Evolutionary conservation across 2,329 filamentous ascomycete species (phyloP).

Genomic region (Pseudogymnoascus sp.): DNA sequence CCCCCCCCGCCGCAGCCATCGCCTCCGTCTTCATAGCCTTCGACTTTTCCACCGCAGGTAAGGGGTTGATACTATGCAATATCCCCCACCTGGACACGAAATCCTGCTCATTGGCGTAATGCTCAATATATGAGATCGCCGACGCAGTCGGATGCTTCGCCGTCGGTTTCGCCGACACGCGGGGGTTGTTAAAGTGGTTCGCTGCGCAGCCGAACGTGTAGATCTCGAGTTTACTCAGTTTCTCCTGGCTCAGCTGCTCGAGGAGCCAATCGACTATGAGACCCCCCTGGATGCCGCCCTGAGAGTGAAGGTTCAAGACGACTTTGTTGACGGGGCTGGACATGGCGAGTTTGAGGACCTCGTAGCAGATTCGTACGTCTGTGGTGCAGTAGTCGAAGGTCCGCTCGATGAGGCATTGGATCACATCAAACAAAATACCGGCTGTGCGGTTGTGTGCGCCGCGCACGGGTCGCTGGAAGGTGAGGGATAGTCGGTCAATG

Average conservation of each 20-base stretch:
- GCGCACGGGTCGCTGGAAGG: conserved; percentile 61
- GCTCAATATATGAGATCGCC: conserved; percentile 65
- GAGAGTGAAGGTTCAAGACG: conserved; percentile 66
- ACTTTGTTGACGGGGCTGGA: conserved; percentile 54
- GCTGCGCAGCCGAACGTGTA: conserved; percentile 72
- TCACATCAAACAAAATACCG: conserved; percentile 66
- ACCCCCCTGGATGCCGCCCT: conserved; percentile 67
- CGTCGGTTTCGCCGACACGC: conserved; percentile 34
- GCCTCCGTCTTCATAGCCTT: background rate
- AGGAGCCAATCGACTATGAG: conserved; percentile 70
- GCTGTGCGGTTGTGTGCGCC: conserved; percentile 68
- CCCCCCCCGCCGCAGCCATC: conserved; percentile 28
- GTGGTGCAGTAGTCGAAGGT: conserved; percentile 63
- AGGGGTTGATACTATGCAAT: conserved; percentile 49
- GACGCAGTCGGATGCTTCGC: conserved; percentile 35
- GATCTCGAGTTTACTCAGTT: conserved; percentile 62
- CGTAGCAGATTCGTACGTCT: conserved; percentile 57
- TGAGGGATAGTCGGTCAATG: conserved; percentile 61
- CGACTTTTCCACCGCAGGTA: background rate
- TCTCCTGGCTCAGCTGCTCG: conserved; percentile 58
- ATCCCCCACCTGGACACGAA: conserved; percentile 70
- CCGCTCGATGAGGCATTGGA: conserved; percentile 71
- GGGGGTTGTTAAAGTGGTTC: conserved; percentile 75
- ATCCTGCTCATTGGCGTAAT: conserved; percentile 68
- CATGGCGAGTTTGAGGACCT: conserved; percentile 53